Percentiles rank a stretch among this genome's conserved stretches.
Evolutionary conservation across 2,329 filamentous ascomycete genomes (phyloP).

Genomic region (Zasmidium angulare): DNA sequence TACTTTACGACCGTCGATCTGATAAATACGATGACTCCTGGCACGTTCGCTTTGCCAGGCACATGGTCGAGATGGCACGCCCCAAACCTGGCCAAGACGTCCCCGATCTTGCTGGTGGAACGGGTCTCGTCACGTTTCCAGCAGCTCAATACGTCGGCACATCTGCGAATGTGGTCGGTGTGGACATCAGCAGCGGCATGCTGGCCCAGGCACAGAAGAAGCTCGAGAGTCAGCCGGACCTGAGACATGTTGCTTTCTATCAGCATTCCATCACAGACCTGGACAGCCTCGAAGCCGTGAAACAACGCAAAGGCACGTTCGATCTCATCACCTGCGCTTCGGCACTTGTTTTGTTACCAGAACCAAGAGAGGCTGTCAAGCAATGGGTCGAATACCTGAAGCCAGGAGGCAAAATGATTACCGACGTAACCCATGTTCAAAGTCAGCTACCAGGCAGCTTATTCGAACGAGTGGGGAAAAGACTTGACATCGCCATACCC

Average conservation of each 20-base stretch:
- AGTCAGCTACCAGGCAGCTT: conserved; percentile 40
- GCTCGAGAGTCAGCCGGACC: conserved; percentile 25
- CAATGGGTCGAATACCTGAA: conserved; percentile 42
- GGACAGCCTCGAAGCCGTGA: conserved; percentile 20
- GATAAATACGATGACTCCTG: conserved; percentile 42
- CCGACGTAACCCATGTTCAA: conserved; percentile 41
- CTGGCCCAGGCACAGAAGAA: conserved; percentile 38
- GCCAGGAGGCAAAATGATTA: conserved; percentile 40
- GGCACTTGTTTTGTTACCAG: conserved; percentile 42
- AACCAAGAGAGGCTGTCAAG: conserved; percentile 38
- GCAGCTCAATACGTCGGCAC: conserved; percentile 41
- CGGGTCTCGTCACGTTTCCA: conserved; percentile 44
- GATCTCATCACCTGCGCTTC: conserved; percentile 42
- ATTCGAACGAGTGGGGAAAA: conserved; percentile 38
- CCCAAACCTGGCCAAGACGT: conserved; percentile 38
- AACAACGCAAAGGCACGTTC: conserved; percentile 20
- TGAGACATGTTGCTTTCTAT: conserved; percentile 36
- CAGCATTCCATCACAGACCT: conserved; percentile 41
- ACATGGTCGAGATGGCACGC: conserved; percentile 35
- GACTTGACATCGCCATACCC: conserved; percentile 35
- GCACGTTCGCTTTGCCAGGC: conserved; percentile 41
- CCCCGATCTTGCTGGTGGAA: conserved; percentile 50
- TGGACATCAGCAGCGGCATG: conserved; percentile 46
- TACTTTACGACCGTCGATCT: conserved; percentile 37
- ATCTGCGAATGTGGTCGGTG: conserved; percentile 39